Conservation (phyloP, 192 early-diverging fungal genomes). For the Helicostylum pulchrum region DNA sequence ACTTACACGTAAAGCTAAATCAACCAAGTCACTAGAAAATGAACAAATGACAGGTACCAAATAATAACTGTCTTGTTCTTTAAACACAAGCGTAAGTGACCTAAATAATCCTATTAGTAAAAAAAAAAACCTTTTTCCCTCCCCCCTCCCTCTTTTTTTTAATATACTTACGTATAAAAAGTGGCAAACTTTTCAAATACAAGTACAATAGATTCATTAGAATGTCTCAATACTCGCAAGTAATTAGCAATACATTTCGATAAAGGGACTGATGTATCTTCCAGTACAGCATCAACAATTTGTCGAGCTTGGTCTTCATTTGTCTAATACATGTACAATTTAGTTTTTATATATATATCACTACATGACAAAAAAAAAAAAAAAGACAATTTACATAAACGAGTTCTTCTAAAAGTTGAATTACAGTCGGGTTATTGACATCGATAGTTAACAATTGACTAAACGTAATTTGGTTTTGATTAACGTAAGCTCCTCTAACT, state of each 20-base stretch:
- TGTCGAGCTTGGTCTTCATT: not conserved
- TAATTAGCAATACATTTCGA: conserved; percentile 13
- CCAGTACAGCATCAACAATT: conserved; percentile 1
- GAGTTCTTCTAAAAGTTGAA: conserved; percentile 14
- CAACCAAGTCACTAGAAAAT: conserved; percentile 13
- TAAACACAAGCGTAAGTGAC: conserved; percentile 24
- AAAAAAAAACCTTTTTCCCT: too few species aligned
- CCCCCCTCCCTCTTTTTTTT: too few species aligned
- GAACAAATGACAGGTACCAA: conserved; percentile 22
- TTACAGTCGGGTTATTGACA: not conserved
- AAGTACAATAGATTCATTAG: not conserved
- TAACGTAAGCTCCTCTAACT: conserved; percentile 3
- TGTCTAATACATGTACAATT: not conserved
- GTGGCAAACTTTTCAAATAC: conserved; percentile 4
- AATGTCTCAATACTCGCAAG: conserved; percentile 6
- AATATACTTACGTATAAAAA: conserved; percentile 15
- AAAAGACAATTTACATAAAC: conserved; percentile 2
- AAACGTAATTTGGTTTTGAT: conserved; percentile 6
- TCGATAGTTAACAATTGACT: not conserved
- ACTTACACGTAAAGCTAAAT: conserved; percentile 19
- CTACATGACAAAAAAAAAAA: not conserved
- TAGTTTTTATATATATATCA: not conserved
- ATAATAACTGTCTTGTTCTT: conserved; percentile 6
- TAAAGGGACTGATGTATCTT: conserved; percentile 13
- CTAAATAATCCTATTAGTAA: not conserved